Evolutionary conservation across 805 yeast genomes (phyloP), one percentile per base, ranked within the genome.

Genomic region (Kodamaea laetipori): DNA sequence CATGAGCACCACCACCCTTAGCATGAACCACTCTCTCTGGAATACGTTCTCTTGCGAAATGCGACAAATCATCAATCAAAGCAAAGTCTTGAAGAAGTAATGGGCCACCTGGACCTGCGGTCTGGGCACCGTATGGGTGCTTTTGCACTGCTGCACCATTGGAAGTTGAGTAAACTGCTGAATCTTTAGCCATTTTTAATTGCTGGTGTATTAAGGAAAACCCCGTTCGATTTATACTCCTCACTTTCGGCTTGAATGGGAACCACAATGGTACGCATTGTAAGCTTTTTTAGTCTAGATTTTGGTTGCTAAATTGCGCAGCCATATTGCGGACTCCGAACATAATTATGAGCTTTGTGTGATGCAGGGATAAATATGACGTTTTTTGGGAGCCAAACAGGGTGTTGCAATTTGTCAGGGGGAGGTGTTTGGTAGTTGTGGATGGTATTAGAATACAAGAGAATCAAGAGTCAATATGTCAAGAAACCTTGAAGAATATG

Each of bases 1-100:
- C 96, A 61, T 74, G 86, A 7, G 96, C 96, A 60, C 96, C 96
- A 10, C 90, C 85, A 54, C 96, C 96, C 63, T 88, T 88, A 43
- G 96, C 96, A 60, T 88, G 96, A 26, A 89, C 96, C 45, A 88
- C 95, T 67, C 96, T 77, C 70, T 89, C 96, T 9, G 96, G 96
- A 51, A 88, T 84, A 66, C 96, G 74, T 67, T 88, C 96, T 54
- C 95, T 76, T 68, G 86, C 95, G 57, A 88, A 88, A 64, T 87
- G 96, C 15, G 95, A 90, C 45, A 88, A 66, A 2, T 88, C 77
- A 57, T 88, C 96, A 55, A 88, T 75, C 66, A 88, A 69, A 60
- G 82, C 82, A 68, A 85, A 83, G 63, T 88, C 96, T 63, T 88
- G 95, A 56, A 88, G 68, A 48, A 88, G 69, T 52, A 87, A 66